These are phyloP conservation scores for Trichophyton verrucosum DNA, from an alignment of 2,329 filamentous ascomycete genomes.

Conservation along the genomic window DNA sequence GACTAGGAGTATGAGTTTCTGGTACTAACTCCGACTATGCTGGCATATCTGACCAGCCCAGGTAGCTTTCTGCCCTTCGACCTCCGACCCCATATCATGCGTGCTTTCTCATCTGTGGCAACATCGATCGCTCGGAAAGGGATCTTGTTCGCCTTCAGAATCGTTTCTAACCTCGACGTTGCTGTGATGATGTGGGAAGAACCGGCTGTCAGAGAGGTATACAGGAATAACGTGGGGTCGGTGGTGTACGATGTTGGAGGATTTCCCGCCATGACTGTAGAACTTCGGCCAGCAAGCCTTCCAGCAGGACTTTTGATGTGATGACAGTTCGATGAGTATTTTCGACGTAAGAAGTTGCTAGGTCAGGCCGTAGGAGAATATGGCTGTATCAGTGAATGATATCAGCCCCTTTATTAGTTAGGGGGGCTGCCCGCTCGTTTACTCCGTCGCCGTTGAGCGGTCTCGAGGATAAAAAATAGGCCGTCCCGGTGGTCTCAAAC, in stretches of 20 bases:
- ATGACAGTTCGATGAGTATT: background rate
- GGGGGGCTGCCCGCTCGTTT: background rate
- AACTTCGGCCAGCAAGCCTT: background rate
- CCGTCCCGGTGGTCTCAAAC: background rate
- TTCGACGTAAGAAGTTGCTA: background rate
- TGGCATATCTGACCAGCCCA: constrained; percentile 72
- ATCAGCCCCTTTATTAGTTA: background rate
- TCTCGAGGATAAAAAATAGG: background rate
- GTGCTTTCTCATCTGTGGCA: constrained; percentile 76
- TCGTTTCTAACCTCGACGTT: constrained; percentile 89
- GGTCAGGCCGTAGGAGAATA: background rate
- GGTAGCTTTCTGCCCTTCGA: constrained; percentile 81
- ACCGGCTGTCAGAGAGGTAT: constrained; percentile 89
- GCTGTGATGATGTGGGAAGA: constrained; percentile 94
- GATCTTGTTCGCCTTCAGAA: constrained; percentile 86
- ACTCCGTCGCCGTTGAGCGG: too few relatives aligned
- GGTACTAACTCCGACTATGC: constrained; percentile 63
- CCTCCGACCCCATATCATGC: constrained; percentile 76
- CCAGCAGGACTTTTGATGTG: background rate
- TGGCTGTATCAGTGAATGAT: background rate
- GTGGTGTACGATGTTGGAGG: constrained; percentile 25
- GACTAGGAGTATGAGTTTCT: background rate
- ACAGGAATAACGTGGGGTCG: constrained; percentile 75
- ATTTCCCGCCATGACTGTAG: constrained; percentile 23
- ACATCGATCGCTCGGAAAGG: constrained; percentile 88